Conservation (phyloP, 2,329 filamentous ascomycete species). For the Neonectria punicea region DNA sequence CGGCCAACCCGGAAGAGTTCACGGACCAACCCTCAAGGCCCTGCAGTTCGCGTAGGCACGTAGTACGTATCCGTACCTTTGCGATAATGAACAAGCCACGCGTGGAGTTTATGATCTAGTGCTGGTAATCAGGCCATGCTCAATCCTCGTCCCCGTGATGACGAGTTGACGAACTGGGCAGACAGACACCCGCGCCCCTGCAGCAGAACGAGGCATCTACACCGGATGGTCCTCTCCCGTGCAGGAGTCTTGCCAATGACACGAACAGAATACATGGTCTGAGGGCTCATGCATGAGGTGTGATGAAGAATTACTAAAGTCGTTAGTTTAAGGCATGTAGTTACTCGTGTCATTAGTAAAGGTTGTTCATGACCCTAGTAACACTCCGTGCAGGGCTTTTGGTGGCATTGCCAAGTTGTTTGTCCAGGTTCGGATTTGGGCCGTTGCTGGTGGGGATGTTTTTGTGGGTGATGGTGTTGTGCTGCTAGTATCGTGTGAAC, state of each 20-base stretch:
- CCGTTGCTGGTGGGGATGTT: constrained; percentile 25
- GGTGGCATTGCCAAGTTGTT: constrained; percentile 26
- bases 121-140: constrained; percentile 33
- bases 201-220: constrained; percentile 28
- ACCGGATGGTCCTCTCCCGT: constrained; percentile 24
- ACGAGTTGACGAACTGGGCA: constrained; percentile 28
- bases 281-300: neutral
- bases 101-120: constrained; percentile 26
- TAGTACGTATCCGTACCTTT: constrained; percentile 15
- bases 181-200: constrained; percentile 26
- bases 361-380: neutral
- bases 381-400: constrained; percentile 28
- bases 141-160: constrained; percentile 22
- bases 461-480: constrained; percentile 27
- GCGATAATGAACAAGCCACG: constrained; percentile 36
- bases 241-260: constrained; percentile 10
- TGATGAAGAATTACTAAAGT: neutral
- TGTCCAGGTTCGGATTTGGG: constrained; percentile 30
- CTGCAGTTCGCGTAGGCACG: constrained; percentile 8
- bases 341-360: neutral
- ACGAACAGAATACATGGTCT: neutral
- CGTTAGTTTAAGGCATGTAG: neutral
- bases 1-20: constrained; percentile 32
- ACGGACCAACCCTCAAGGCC: constrained; percentile 27
- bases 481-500: constrained; percentile 19